Base-by-base conservation (phyloP, 192 early-diverging fungal genomes). In the Piromyces sp. region DNA sequence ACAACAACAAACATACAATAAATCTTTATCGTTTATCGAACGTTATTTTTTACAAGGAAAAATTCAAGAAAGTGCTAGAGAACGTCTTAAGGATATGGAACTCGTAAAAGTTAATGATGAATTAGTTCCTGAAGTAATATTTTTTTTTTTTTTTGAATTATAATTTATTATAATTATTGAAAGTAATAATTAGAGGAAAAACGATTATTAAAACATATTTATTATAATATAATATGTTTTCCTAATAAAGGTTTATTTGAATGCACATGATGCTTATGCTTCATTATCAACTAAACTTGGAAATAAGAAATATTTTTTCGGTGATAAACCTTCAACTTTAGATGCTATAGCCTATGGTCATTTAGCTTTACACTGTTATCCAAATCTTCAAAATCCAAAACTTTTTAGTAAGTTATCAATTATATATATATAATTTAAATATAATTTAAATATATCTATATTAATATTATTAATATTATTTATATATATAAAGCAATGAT, bases 341-440 rank as follows among this genome's bases (percentile, higher is more conserved):
- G 96, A 98, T 84, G 91, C 92, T 15, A 87, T 96, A 37, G 93
- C 89, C 16, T 98, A 93, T 85, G 95, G 93, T 22, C 92, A 96
- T 84, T 87, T 98, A 30, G 88, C 95, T n/a, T 84, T 95, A 78
- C 91, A 95, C 30, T 80, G 91, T 78, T 92, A 91, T 42, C 91
- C 95, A n/a, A 87, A 93, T 29, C 87, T 97, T 33, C 90, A 93
- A 19, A 88, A 92, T 79, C 89, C 89, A n/a, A 86, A 84, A 15
- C 87, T 95, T 30, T 92, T 90, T 80, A 86, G 87, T 81, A 93
- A 94, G 31, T 38, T 38, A 38, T n/a, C n/a, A n/a, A n/a, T n/a
- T n/a, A n/a, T n/a, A n/a, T n/a, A n/a, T n/a, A n/a, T n/a, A n/a
- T n/a, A n/a, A n/a, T n/a, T n/a, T n/a, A n/a, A n/a, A n/a, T n/a